phyloP scores from a whole-genome alignment of 140 eudicot species.

The Cichorium intybus region DNA sequence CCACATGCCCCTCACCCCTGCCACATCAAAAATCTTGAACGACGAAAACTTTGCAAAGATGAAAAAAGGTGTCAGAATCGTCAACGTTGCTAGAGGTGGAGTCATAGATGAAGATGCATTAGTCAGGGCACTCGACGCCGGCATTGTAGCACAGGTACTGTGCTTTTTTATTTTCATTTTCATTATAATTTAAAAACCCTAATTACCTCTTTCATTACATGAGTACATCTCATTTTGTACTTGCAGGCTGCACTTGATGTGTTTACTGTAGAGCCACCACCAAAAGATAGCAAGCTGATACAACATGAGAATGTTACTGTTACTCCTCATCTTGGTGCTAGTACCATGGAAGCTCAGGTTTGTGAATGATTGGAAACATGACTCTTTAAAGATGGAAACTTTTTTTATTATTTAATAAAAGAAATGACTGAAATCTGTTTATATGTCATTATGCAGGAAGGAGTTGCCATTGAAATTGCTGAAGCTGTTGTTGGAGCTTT shows the following conservation, averaged over 20 bases:
- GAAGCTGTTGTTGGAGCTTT: conserved; percentile 98
- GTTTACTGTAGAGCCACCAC: conserved; percentile 55
- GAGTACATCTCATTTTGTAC: neutral
- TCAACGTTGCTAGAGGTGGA: conserved; percentile 69
- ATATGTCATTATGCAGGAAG: conserved; percentile 55
- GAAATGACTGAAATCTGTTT: neutral
- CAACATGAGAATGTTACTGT: conserved; percentile 55
- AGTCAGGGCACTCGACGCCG: conserved; percentile 87
- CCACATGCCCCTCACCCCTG: conserved; percentile 49
- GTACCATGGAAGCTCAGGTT: conserved; percentile 79
- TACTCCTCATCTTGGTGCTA: conserved; percentile 74
- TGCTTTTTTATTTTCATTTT: neutral
- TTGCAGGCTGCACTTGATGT: conserved; percentile 82
- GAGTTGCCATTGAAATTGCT: conserved; percentile 96
- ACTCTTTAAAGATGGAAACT: neutral
- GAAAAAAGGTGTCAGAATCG: conserved; percentile 56
- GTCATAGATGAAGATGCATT: conserved; percentile 98
- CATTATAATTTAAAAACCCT: too few relatives aligned
- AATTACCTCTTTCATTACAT: too few relatives aligned
- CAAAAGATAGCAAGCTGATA: conserved; percentile 47
- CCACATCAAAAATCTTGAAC: conserved; percentile 42
- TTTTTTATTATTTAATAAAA: neutral
- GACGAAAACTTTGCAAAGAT: conserved; percentile 55
- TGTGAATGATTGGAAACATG: conserved; percentile 17
- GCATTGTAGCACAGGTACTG: conserved; percentile 95